Evolutionary conservation across 768 basidiomycete genomes (phyloP).

Genomic region (Termitomyces sp.): DNA sequence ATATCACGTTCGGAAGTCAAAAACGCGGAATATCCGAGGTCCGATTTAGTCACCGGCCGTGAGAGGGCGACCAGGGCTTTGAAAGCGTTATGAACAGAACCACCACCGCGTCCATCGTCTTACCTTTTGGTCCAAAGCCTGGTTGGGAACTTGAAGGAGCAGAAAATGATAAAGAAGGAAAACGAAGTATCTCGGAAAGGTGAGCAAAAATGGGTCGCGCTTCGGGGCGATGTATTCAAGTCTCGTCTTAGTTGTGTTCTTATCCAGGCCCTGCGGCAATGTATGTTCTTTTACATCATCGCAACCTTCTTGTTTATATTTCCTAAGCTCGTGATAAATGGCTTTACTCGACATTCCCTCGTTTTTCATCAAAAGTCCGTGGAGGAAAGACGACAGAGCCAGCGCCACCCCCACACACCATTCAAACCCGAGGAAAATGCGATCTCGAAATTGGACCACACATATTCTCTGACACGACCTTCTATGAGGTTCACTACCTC

Average conservation of each 20-base stretch:
- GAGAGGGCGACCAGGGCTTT: slow-evolving; percentile 1
- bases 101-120: slow-evolving; percentile 19
- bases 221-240: slow-evolving; percentile 1
- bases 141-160: slow-evolving; percentile 58
- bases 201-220: slow-evolving; percentile 13
- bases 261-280: slow-evolving; percentile 67
- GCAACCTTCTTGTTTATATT: slow-evolving; percentile 8
- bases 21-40: slow-evolving; percentile 5
- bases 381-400: slow-evolving; percentile 49
- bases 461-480: slow-evolving; percentile 56
- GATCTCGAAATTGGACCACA: slow-evolving; percentile 75
- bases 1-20: slow-evolving; percentile 1
- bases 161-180: slow-evolving; percentile 27
- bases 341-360: slow-evolving; percentile 63
- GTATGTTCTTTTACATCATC: slow-evolving; percentile 28
- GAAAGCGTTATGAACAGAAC: slow-evolving; percentile 12
- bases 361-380: slow-evolving; percentile 63
- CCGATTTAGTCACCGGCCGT: slow-evolving; percentile 1
- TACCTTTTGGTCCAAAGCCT: slow-evolving; percentile 54
- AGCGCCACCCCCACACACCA: slow-evolving; percentile 60
- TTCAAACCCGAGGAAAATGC: slow-evolving; percentile 61
- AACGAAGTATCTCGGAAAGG: slow-evolving; percentile 59
- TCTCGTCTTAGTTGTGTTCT: slow-evolving; percentile 46
- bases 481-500: slow-evolving; percentile 74
- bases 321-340: slow-evolving; percentile 64